Evolutionary conservation across 345 rosid species (phyloP).

Genomic region (Linum tenue): DNA sequence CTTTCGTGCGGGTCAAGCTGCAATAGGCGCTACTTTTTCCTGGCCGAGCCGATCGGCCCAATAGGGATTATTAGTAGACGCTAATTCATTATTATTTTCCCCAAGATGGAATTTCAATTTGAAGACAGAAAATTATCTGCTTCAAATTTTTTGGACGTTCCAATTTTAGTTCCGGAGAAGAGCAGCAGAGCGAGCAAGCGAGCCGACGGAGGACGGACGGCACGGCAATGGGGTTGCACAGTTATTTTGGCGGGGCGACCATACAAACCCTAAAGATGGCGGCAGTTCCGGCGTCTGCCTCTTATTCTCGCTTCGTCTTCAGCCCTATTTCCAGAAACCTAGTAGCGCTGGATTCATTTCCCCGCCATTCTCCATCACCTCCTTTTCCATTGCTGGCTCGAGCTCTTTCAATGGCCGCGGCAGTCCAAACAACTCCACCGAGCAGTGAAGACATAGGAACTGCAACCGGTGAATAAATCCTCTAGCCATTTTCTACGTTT

Average conservation of each 20-base stretch:
- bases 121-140: too few species aligned
- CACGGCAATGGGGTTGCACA: conserved; percentile 35
- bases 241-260: conserved; percentile 26
- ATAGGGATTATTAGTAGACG: too few species aligned
- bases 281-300: conserved; percentile 24
- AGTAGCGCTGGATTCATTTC: conserved; percentile 16
- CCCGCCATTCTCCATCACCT: conserved; percentile 19
- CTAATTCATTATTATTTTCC: too few species aligned
- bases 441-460: conserved; percentile 24
- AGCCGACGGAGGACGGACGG: not conserved
- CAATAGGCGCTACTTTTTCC: too few species aligned
- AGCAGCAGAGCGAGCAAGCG: not conserved
- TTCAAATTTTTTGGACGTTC: not conserved
- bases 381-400: conserved; percentile 23
- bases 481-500: not conserved
- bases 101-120: too few species aligned
- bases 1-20: too few species aligned
- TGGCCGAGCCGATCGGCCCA: too few species aligned
- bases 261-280: conserved; percentile 43
- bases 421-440: conserved; percentile 31
- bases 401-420: conserved; percentile 36
- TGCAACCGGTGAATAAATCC: not conserved
- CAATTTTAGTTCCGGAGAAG: too few species aligned
- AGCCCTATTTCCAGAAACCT: conserved; percentile 26
- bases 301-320: conserved; percentile 30